phyloP scores from a whole-genome alignment of 805 yeast species.

The Yamadazyma paraphyllophila region DNA sequence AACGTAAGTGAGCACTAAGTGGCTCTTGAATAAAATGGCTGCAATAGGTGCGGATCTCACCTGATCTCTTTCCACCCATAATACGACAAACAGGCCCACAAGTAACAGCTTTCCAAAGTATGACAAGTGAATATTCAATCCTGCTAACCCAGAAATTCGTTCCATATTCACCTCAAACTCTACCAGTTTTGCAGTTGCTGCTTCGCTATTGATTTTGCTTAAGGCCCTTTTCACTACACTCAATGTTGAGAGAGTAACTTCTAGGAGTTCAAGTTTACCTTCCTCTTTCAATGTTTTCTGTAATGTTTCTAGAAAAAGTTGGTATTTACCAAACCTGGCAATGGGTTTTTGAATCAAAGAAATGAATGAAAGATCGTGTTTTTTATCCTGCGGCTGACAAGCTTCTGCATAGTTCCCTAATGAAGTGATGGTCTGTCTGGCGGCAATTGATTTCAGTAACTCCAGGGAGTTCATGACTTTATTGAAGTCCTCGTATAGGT shows the following conservation, averaged over 20 bases:
- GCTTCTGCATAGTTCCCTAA: slow-evolving; percentile 36
- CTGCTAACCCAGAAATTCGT: background rate
- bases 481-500: slow-evolving; percentile 12
- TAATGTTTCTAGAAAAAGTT: slow-evolving; percentile 45
- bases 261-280: background rate
- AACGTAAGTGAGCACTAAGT: slow-evolving; percentile 37
- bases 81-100: slow-evolving; percentile 40
- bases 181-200: background rate
- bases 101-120: slow-evolving; percentile 44
- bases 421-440: background rate
- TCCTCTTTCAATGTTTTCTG: background rate
- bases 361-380: slow-evolving; percentile 49
- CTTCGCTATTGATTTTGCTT: slow-evolving; percentile 5
- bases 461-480: background rate
- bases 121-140: background rate
- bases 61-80: slow-evolving; percentile 35
- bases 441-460: background rate
- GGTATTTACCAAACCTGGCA: slow-evolving; percentile 48
- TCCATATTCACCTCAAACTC: background rate
- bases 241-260: background rate
- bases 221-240: slow-evolving; percentile 7
- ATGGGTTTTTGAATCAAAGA: slow-evolving; percentile 57
- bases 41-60: slow-evolving; percentile 22
- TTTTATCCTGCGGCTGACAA: slow-evolving; percentile 33
- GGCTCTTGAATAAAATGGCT: slow-evolving; percentile 49